Base-by-base conservation (phyloP, 2,329 filamentous ascomycete species). In the Cucurbitaria berberidis region DNA sequence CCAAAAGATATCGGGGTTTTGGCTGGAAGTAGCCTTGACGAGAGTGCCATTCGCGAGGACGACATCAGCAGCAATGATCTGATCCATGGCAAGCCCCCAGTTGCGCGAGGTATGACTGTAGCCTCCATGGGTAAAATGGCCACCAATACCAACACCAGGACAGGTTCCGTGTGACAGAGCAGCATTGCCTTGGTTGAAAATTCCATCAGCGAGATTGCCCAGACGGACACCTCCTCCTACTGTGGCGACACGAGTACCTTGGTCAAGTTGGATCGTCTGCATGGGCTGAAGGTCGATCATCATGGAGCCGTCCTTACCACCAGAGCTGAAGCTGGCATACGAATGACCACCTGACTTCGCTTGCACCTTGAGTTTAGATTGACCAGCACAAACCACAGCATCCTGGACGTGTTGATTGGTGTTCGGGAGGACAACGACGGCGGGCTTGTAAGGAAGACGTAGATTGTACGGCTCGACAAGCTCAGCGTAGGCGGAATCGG, bases 291-390 rank as follows among this genome's bases (percentile, higher is more conserved):
- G 70, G 60, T 80, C 77, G 26, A 84, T 76, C 7, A 80, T 74
- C 59, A 83, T 68, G 36, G 77, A 75, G 3, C 80, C 80, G 51
- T 83, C 73, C 60, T 80, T 75, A 7, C 81, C 81, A 26, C 80
- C 80, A 0, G 80, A 75, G 3, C 79, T 79, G 53, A 77, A 79
- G 0, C 78, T 80, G 0, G 77, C 85, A 57, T 86, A 89, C 0
- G 84, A 88, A 63, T 89, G 86, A 0, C 86, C 86, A 3, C 86
- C 86, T 1, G 84, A 86, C 58, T 80, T 83, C 19, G 86, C 82
- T 64, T 88, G 85, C 0, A 88, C 84, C 58, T 83, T 82, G 46
- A 83, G 70, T 5, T 74, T 74, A 51, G 77, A 74, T 21, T 78
- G 56, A 2, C 67, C 75, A 5, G 85, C 86, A 64, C 86, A 88